Conservation (phyloP, 2,329 filamentous ascomycete genomes). For the Fusarium palustre region DNA sequence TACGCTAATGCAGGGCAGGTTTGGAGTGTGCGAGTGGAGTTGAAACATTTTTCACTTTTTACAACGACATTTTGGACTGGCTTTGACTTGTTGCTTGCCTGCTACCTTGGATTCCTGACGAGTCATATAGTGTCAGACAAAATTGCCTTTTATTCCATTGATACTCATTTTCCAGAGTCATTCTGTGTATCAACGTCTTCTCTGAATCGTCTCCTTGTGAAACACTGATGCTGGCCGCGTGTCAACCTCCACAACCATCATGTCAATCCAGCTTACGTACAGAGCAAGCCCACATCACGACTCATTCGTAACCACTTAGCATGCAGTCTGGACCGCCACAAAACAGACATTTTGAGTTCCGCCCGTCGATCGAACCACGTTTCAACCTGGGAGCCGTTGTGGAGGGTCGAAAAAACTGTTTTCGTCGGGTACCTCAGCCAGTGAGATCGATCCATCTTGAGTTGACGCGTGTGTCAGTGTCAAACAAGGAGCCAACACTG, state of each 20-base stretch:
- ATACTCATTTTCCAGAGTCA: background rate
- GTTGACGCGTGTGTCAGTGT: slow-evolving; percentile 21
- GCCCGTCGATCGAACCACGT: slow-evolving; percentile 22
- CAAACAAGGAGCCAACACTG: background rate
- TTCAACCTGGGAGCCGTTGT: slow-evolving; percentile 12
- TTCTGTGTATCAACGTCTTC: background rate
- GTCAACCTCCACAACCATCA: slow-evolving; percentile 25
- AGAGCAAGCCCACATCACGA: slow-evolving; percentile 28
- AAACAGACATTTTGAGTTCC: slow-evolving; percentile 1
- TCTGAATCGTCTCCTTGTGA: background rate
- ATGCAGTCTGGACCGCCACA: slow-evolving; percentile 14
- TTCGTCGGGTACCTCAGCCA: background rate
- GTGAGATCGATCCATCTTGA: background rate
- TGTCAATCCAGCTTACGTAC: slow-evolving; percentile 19
- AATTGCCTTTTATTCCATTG: background rate
- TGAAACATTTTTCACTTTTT: slow-evolving; percentile 23
- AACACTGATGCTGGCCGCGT: slow-evolving; percentile 14
- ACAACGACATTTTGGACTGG: background rate
- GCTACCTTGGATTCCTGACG: too few relatives aligned
- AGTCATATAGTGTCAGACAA: background rate
- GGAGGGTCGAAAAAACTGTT: slow-evolving; percentile 8
- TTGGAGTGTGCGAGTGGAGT: slow-evolving; percentile 13
- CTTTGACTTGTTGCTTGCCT: background rate
- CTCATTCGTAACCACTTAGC: slow-evolving; percentile 20
- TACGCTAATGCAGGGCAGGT: slow-evolving; percentile 23